These are phyloP conservation scores for Malassezia sympodialis DNA, from an alignment of 1,284 basidiomycete species.

Conservation along the genomic window DNA sequence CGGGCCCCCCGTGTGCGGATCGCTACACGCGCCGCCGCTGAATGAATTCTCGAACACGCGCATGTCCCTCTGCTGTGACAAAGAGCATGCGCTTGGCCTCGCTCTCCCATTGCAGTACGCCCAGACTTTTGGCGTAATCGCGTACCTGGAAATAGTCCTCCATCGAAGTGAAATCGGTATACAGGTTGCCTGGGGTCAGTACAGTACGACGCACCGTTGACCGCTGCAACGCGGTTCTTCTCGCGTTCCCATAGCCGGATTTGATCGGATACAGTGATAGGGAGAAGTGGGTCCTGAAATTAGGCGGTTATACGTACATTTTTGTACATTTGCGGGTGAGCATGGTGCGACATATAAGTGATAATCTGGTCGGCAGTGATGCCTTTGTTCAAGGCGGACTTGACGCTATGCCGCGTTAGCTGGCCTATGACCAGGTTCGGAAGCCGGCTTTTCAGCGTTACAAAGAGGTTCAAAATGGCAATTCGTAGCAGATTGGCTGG, in stretches of 20 bases:
- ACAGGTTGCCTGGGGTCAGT: conserved; percentile 52
- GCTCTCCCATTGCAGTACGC: conserved; percentile 69
- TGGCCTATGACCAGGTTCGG: conserved; percentile 90
- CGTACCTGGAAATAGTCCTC: conserved; percentile 78
- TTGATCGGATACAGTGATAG: conserved; percentile 94
- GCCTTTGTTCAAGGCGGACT: conserved; percentile 82
- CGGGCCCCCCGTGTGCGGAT: background rate
- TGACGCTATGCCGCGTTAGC: conserved; percentile 87
- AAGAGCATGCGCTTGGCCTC: conserved; percentile 67
- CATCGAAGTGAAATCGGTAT: conserved; percentile 73
- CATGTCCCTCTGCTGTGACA: conserved; percentile 61
- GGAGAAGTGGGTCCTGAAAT: conserved; percentile 69
- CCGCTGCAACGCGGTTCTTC: conserved; percentile 65
- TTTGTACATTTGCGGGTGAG: conserved; percentile 94
- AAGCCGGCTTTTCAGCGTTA: conserved; percentile 82
- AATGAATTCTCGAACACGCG: conserved; percentile 34
- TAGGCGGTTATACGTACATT: conserved; percentile 56
- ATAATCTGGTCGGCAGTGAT: conserved; percentile 97
- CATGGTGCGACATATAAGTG: conserved; percentile 82
- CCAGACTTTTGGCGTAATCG: conserved; percentile 71
- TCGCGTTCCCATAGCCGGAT: conserved; percentile 96
- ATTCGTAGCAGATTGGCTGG: conserved; percentile 88
- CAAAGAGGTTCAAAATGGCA: conserved; percentile 87
- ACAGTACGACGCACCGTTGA: conserved; percentile 52
- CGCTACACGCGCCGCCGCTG: conserved; percentile 19